Evolutionary conservation across 2,329 filamentous ascomycete species (phyloP).

Genomic region (Thelonectria olida): DNA sequence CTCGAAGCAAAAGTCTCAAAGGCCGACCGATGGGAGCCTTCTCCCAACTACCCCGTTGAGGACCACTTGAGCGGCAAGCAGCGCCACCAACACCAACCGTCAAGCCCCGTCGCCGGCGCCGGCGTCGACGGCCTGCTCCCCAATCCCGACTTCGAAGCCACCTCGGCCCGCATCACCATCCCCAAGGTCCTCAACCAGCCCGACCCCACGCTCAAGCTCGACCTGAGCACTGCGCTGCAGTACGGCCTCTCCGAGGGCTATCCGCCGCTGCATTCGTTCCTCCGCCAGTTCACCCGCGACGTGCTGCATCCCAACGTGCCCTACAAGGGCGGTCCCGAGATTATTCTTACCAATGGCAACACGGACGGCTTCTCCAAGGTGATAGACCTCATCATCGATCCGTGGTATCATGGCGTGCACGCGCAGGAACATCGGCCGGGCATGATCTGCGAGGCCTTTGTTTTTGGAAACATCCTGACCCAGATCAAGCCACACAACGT

Average conservation of each 20-base stretch:
- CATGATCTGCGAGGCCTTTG: conserved; percentile 81
- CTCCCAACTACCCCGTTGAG: conserved; percentile 65
- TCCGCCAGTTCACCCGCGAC: conserved; percentile 80
- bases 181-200: conserved; percentile 70
- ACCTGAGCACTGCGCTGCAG: conserved; percentile 83
- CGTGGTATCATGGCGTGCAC: conserved; percentile 76
- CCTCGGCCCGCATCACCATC: conserved; percentile 68
- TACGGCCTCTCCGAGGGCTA: conserved; percentile 88
- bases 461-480: conserved; percentile 80
- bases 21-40: conserved; percentile 77
- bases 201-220: conserved; percentile 76
- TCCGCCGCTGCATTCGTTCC: conserved; percentile 78
- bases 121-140: conserved; percentile 11
- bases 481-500: conserved; percentile 74
- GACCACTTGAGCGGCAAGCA: conserved; percentile 19
- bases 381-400: conserved; percentile 77
- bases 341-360: conserved; percentile 81
- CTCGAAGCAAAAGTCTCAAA: conserved; percentile 83
- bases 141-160: conserved; percentile 48
- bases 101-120: not conserved
- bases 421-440: conserved; percentile 76
- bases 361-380: conserved; percentile 88
- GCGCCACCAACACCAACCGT: not conserved
- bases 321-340: conserved; percentile 78
- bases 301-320: conserved; percentile 84